Base-by-base conservation (phyloP, 805 yeast species). In the Deakozyma indianensis region DNA sequence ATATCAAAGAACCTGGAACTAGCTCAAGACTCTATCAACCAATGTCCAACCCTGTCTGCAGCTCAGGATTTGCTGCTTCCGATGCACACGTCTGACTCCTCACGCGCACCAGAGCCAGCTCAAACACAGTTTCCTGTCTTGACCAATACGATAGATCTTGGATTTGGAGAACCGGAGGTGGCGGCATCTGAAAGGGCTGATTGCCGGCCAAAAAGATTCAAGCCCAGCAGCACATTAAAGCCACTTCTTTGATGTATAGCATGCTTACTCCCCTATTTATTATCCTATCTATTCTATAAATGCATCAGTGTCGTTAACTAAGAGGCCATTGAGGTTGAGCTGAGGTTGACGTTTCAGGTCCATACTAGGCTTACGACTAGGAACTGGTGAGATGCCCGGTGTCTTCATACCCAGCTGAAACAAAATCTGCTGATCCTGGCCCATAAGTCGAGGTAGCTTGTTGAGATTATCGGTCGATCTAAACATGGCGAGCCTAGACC, bases 401-500 rank as follows among this genome's bases (percentile, higher is more conserved):
- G 38, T 32, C 18, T 32, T 32, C 38, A 32, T 32, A 5, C 38
- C 38, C 11, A 32, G 38, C 38, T 32, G 38, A n/a, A 32, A 32
- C 5, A 20, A 32, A 32, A 32, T 32, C 38, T 32, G 38, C 16
- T 32, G 38, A 14, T n/a, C 38, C 9, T 14, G 38, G 5, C 18
- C 38, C 7, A n/a, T 14, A 9, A 20, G 38, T 7, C 38, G 38
- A 11, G 38, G 18, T 14, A 32, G 11, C 18, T 20, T 32, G 16
- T 9, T 14, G 18, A 32, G 11, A n/a, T 9, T n/a, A 11, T 7
- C 38, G 11, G 18, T 7, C 18, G 38, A 32, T 32, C 38, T 32
- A 20, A 32, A 32, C 18, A 32, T 9, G 11, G 38, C 11, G 18
- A 32, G 9, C 4, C 38, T 7, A 9, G 38, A 32, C 18, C 38